phyloP scores from a whole-genome alignment of 768 basidiomycete genomes.

The Pleurotus salmoneostramineus region DNA sequence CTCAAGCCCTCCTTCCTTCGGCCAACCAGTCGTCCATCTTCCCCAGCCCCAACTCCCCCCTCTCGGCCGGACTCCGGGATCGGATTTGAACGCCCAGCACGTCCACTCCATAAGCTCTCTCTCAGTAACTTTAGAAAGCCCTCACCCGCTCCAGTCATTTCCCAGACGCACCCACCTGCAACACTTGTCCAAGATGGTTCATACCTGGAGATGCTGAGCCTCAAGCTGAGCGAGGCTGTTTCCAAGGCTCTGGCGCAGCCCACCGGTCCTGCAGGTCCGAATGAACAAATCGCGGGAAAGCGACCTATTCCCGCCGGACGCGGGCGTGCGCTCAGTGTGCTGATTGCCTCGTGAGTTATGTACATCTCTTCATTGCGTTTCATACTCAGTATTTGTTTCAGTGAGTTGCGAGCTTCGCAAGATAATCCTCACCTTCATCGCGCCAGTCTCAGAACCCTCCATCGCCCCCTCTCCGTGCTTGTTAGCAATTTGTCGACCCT shows the following conservation, averaged over 20 bases:
- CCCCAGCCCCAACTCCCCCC: slow-evolving; percentile 43
- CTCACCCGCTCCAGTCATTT: slow-evolving; percentile 38
- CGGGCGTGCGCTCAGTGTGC: slow-evolving; percentile 58
- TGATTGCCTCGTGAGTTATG: slow-evolving; percentile 66
- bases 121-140: slow-evolving; percentile 56
- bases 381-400: slow-evolving; percentile 23
- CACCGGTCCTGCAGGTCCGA: slow-evolving; percentile 41
- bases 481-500: slow-evolving; percentile 66
- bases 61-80: slow-evolving; percentile 34
- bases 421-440: slow-evolving; percentile 63
- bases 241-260: slow-evolving; percentile 73
- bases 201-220: slow-evolving; percentile 70
- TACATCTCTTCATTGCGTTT: slow-evolving; percentile 8
- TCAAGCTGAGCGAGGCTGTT: slow-evolving; percentile 79
- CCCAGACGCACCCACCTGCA: slow-evolving; percentile 29
- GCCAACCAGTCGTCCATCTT: slow-evolving; percentile 58
- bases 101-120: slow-evolving; percentile 55
- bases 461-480: slow-evolving; percentile 73
- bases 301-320: slow-evolving; percentile 73
- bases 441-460: slow-evolving; percentile 69
- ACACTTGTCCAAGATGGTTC: slow-evolving; percentile 73
- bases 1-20: slow-evolving; percentile 69
- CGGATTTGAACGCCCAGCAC: slow-evolving; percentile 39
- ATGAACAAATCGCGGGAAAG: slow-evolving; percentile 60
- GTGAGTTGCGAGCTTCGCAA: slow-evolving; percentile 64